A percentile compares a stretch with the other conserved stretches of the same genome.
phyloP scores from a whole-genome alignment of 2,329 filamentous ascomycete species.

The Colletotrichum cuscutae region DNA sequence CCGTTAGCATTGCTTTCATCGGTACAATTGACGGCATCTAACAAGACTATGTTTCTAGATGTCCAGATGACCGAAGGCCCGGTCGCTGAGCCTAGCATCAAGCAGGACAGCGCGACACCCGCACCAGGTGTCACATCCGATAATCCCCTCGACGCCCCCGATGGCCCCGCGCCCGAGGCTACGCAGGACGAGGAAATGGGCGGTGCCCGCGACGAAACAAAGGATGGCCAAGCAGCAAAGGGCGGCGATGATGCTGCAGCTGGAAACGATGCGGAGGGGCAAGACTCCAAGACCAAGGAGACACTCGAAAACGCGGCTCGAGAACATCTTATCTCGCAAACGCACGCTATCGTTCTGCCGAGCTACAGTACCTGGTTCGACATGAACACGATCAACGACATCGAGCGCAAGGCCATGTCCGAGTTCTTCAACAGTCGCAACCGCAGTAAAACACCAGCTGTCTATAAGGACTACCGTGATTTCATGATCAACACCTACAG shows the following conservation, averaged over 20 bases:
- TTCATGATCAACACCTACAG: conserved; percentile 99
- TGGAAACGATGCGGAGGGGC: conserved; percentile 58
- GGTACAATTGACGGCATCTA: conserved; percentile 2
- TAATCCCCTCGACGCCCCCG: conserved; percentile 76
- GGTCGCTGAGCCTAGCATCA: conserved; percentile 60
- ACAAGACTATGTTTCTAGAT: conserved; percentile 54
- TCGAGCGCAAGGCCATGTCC: conserved; percentile 93
- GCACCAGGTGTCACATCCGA: conserved; percentile 65
- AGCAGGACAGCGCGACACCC: conserved; percentile 70
- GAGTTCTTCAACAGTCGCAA: conserved; percentile 99
- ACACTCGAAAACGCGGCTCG: conserved; percentile 86
- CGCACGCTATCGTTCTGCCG: conserved; percentile 93
- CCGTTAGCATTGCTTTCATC: conserved; percentile 35
- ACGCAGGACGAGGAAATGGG: conserved; percentile 86
- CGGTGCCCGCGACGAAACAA: conserved; percentile 64
- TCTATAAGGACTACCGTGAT: conserved; percentile 99
- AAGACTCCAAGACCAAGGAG: conserved; percentile 79
- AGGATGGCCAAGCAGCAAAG: conserved; percentile 53
- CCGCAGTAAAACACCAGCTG: conserved; percentile 94
- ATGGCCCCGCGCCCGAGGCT: conserved; percentile 71
- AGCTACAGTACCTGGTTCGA: conserved; percentile 99
- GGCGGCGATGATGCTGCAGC: conserved; percentile 57
- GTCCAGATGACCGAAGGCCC: conserved; percentile 69
- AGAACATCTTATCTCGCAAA: conserved; percentile 91
- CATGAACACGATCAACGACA: conserved; percentile 90